Evolutionary conservation across 495 filamentous ascomycete species (phyloP).

Genomic region (Penicillium ochrochloron): DNA sequence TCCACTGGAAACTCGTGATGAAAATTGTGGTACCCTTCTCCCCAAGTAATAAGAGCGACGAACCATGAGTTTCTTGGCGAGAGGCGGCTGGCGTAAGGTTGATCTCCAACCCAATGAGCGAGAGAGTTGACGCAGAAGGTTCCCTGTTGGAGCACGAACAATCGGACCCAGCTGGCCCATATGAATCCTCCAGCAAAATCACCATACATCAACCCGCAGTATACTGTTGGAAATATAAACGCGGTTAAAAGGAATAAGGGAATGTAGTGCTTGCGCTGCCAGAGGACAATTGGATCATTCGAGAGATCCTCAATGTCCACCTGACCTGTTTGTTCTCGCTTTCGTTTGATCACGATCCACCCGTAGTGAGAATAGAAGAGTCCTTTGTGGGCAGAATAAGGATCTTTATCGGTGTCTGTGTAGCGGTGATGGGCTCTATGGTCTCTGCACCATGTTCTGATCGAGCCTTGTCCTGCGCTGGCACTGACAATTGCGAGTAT

Average conservation of each 20-base stretch:
- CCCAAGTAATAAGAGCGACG: conserved; percentile 64
- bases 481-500: conserved; percentile 8
- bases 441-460: conserved; percentile 15
- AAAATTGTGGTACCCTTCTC: conserved; percentile 98
- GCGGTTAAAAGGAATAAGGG: conserved; percentile 1
- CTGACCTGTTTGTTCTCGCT: conserved; percentile 2
- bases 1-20: conserved; percentile 98
- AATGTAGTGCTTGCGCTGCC: conserved; percentile 16
- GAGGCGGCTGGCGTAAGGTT: conserved; percentile 8
- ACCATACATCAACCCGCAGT: conserved; percentile 8
- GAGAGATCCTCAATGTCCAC: conserved; percentile 20
- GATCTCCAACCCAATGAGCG: conserved; percentile 24
- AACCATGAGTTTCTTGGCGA: conserved; percentile 7
- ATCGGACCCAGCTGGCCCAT: conserved; percentile 15
- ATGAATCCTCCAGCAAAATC: conserved; percentile 24
- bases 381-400: conserved; percentile 12
- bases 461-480: conserved; percentile 10
- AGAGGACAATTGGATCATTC: conserved; percentile 16
- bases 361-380: conserved; percentile 18
- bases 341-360: conserved; percentile 10
- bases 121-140: conserved; percentile 31
- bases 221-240: conserved; percentile 6
- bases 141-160: conserved; percentile 14
- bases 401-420: conserved; percentile 23
- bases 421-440: conserved; percentile 28